Percentiles rank a stretch among this genome's conserved stretches.
Evolutionary conservation across 768 basidiomycete genomes (phyloP).

Genomic region (Tremella yokohamensis): DNA sequence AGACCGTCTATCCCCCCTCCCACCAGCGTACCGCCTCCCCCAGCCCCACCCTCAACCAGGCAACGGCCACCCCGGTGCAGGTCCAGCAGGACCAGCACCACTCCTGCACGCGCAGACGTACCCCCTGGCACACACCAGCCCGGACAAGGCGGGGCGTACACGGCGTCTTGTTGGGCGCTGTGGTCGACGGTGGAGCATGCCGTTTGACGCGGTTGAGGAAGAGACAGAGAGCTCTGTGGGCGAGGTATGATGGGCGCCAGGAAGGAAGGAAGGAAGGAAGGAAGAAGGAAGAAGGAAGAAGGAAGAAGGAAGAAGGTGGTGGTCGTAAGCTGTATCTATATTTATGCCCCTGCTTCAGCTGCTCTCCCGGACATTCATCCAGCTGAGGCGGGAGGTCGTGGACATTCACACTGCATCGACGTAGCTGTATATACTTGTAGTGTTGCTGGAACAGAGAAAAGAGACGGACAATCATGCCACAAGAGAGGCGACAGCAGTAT

Average conservation of each 20-base stretch:
- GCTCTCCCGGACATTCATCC: too few species aligned
- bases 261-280: neutral
- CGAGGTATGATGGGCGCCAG: neutral
- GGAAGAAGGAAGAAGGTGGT: too few species aligned
- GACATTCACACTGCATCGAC: too few species aligned
- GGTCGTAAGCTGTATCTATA: too few species aligned
- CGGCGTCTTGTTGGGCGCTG: constrained; percentile 1
- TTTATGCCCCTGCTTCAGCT: too few species aligned
- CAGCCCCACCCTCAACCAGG: neutral
- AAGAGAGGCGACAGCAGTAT: too few species aligned
- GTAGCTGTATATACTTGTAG: too few species aligned
- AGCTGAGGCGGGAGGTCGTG: too few species aligned
- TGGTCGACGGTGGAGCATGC: neutral
- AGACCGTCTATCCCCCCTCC: constrained; percentile 5
- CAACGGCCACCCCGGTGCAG: neutral
- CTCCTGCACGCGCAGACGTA: neutral
- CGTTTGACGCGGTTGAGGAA: constrained; percentile 1
- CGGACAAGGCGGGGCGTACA: neutral
- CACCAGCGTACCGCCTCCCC: neutral
- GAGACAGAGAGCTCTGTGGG: constrained; percentile 3
- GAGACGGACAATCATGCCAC: too few species aligned
- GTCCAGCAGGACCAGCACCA: neutral
- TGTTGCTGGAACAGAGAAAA: too few species aligned
- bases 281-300: neutral
- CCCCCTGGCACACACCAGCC: too few species aligned